Conservation (phyloP, 2,329 filamentous ascomycete genomes). For the Phaeosphaeria sp. region DNA sequence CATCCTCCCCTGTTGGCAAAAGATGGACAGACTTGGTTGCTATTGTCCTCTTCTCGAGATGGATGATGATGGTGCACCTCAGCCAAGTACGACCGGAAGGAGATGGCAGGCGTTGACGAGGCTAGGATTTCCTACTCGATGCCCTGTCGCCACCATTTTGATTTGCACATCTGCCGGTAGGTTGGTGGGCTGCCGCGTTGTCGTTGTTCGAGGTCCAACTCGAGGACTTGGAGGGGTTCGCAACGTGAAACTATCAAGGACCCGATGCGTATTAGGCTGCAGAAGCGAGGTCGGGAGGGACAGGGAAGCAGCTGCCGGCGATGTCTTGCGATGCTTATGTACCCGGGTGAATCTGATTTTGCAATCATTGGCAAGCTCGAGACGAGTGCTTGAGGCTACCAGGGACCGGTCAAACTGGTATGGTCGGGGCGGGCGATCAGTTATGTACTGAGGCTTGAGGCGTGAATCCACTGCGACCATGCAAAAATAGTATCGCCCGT, state of each 20-base stretch:
- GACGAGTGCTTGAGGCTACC: slow-evolving; percentile 12
- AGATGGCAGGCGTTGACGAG: slow-evolving; percentile 24
- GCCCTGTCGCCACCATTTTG: slow-evolving; percentile 36
- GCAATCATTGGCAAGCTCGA: background rate
- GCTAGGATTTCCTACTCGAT: slow-evolving; percentile 37
- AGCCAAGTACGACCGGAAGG: slow-evolving; percentile 26
- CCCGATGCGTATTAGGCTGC: slow-evolving; percentile 41
- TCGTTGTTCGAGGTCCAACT: slow-evolving; percentile 28
- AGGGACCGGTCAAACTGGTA: slow-evolving; percentile 8
- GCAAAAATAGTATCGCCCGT: slow-evolving; percentile 34
- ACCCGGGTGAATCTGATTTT: background rate
- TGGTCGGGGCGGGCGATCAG: slow-evolving; percentile 17
- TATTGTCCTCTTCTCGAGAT: slow-evolving; percentile 18
- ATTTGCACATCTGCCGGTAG: slow-evolving; percentile 21
- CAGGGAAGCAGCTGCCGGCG: slow-evolving; percentile 28
- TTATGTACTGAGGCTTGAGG: slow-evolving; percentile 18
- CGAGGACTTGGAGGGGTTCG: slow-evolving; percentile 36
- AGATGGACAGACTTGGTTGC: slow-evolving; percentile 22
- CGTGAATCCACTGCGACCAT: slow-evolving; percentile 9
- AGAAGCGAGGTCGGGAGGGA: slow-evolving; percentile 28
- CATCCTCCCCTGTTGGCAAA: slow-evolving; percentile 32
- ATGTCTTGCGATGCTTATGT: slow-evolving; percentile 13
- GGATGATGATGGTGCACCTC: slow-evolving; percentile 30
- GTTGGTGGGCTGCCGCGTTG: slow-evolving; percentile 30
- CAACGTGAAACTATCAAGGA: slow-evolving; percentile 41